These are phyloP conservation scores for Saccharomycopsis sp. DNA, from an alignment of 805 yeast genomes.

Conservation along the genomic window DNA sequence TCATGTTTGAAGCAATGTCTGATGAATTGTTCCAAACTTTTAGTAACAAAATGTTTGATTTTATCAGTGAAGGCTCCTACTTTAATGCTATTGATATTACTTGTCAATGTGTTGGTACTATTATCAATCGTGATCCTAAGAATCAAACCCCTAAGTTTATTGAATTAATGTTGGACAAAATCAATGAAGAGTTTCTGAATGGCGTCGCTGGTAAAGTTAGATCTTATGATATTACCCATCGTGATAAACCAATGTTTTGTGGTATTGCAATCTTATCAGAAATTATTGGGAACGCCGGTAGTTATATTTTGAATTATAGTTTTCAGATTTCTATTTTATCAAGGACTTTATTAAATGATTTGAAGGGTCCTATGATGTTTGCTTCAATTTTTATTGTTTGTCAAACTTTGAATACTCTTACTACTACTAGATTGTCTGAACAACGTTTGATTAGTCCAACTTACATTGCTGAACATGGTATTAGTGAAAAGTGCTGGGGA, in stretches of 20 bases:
- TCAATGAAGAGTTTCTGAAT: conserved; percentile 56
- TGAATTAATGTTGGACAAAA: conserved; percentile 36
- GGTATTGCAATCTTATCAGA: conserved; percentile 61
- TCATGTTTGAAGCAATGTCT: conserved; percentile 48
- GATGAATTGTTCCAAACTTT: conserved; percentile 39
- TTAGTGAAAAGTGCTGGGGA: conserved; percentile 59
- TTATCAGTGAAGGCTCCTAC: conserved; percentile 47
- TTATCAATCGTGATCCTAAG: conserved; percentile 55
- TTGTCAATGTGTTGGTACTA: conserved; percentile 62
- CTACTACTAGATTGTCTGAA: conserved; percentile 51
- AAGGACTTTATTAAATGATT: conserved; percentile 31
- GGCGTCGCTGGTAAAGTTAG: conserved; percentile 76
- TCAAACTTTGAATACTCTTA: conserved; percentile 51
- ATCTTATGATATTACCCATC: conserved; percentile 54
- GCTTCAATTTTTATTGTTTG: conserved; percentile 56
- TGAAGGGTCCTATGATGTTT: conserved; percentile 57
- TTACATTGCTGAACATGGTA: conserved; percentile 24
- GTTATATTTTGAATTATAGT: conserved; percentile 32
- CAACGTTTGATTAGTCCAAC: conserved; percentile 30
- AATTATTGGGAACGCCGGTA: conserved; percentile 58
- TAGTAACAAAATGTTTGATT: conserved; percentile 35
- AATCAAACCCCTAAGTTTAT: conserved; percentile 35
- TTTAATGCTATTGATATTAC: conserved; percentile 52
- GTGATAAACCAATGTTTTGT: conserved; percentile 71
- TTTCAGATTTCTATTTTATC: conserved; percentile 39